Evolutionary conservation across 768 basidiomycete species (phyloP), one percentile per base, ranked within the genome.

Genomic region (Russula vinacea): DNA sequence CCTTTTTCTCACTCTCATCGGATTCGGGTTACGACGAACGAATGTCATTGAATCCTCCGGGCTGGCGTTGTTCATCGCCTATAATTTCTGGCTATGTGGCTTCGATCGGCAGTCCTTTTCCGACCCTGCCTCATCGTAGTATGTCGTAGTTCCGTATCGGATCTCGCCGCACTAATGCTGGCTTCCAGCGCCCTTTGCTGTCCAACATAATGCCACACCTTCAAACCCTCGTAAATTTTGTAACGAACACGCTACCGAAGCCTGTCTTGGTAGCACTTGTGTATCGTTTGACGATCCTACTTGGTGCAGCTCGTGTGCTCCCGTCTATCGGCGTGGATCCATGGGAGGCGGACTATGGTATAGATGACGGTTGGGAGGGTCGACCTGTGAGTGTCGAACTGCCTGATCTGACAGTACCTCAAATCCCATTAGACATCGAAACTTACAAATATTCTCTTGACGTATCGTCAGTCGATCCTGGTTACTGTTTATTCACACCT

Each of bases 41-140:
- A 96, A 96, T 70, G 89, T 96, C 55, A 88, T 97, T 60, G 95
- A 98, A 74, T 93, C 93, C 3, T 87, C 90, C 2, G 85, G 90
- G 54, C 84, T 98, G 32, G 88, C 92, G 3, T 79, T 95, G 32
- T 92, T 95, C 73, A 83, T 97, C 47, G 91, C 92, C 7, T 94
- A 92, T 74, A 92, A 92, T 67, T 83, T 94, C 39, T 94, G 93
- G 93, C 79, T 94, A 39, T 92, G 91, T 71, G 90, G 90, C 19
- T 87, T 89, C 68, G 88, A 90, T 73, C 83, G 85, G 68, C 82
- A 84, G 59, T 85, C 88, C 0, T 85, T 87, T 67, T 85, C 84
- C 32, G 86, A 89, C 71, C 83, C 87, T 11, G 84, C 86, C 40
- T 88, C 87, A 13, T 86, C 88, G 56, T 91, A 92, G 90, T 92